A percentile compares a stretch with the other conserved stretches of the same genome.
Evolutionary conservation across 768 basidiomycete species (phyloP).

Genomic region (Suillus cothurnatus): DNA sequence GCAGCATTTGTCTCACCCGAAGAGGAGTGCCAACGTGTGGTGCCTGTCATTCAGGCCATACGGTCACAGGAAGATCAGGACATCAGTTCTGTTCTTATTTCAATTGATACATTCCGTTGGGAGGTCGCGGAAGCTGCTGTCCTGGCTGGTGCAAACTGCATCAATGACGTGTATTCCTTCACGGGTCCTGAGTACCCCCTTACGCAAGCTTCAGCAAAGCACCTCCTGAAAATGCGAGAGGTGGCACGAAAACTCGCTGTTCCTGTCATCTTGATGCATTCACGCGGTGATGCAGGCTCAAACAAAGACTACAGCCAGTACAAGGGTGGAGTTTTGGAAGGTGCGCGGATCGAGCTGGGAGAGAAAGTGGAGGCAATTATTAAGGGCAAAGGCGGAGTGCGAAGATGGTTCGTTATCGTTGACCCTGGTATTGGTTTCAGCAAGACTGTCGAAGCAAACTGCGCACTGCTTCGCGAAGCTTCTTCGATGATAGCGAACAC

Average conservation of each 20-base stretch:
- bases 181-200: constrained; percentile 59
- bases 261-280: constrained; percentile 94
- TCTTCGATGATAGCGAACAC: constrained; percentile 47
- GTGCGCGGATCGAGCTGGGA: constrained; percentile 73
- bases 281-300: constrained; percentile 76
- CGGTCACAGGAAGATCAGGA: constrained; percentile 34
- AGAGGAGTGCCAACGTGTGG: constrained; percentile 75
- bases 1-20: constrained; percentile 63
- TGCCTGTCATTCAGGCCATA: constrained; percentile 68
- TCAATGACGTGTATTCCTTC: constrained; percentile 91
- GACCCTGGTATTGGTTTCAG: constrained; percentile 97
- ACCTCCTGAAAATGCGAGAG: constrained; percentile 62
- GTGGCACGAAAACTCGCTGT: constrained; percentile 64
- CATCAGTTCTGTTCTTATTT: constrained; percentile 22
- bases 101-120: constrained; percentile 55
- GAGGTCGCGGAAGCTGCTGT: constrained; percentile 77
- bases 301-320: constrained; percentile 68
- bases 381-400: constrained; percentile 66
- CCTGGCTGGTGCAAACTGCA: constrained; percentile 82
- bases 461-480: constrained; percentile 61
- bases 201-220: constrained; percentile 35
- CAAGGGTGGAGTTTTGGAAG: constrained; percentile 56
- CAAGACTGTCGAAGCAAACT: constrained; percentile 76
- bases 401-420: constrained; percentile 85
- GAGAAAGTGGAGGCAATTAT: constrained; percentile 66